These are phyloP conservation scores for Orbilia brochopaga DNA, from an alignment of 2,329 filamentous ascomycete genomes.

Conservation along the genomic window DNA sequence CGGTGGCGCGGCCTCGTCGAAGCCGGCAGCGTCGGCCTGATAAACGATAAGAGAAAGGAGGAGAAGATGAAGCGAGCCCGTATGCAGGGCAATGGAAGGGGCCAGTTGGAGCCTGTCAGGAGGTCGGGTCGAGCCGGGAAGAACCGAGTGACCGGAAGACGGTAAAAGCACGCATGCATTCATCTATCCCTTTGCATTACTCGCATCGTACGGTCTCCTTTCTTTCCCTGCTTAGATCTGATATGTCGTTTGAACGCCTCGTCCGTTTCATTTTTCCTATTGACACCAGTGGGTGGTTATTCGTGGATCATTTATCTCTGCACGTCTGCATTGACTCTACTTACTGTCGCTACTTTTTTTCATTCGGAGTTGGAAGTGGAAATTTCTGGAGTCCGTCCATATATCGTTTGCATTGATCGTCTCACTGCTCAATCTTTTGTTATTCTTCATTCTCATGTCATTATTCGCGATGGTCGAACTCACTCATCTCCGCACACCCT, in stretches of 20 bases:
- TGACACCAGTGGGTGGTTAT: constrained; percentile 3
- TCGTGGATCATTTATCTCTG: constrained; percentile 17
- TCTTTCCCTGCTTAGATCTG: neutral
- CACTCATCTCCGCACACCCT: neutral
- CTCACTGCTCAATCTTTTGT: constrained; percentile 7
- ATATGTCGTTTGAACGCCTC: neutral
- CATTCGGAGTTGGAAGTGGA: constrained; percentile 42
- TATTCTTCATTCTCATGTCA: constrained; percentile 16
- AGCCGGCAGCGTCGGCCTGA: constrained; percentile 42
- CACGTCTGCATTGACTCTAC: constrained; percentile 19
- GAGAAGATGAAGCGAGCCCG: constrained; percentile 47
- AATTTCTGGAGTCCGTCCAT: constrained; percentile 35
- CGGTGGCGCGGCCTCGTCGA: constrained; percentile 70
- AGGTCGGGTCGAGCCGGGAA: constrained; percentile 32
- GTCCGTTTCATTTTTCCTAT: neutral
- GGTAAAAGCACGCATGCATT: constrained; percentile 13
- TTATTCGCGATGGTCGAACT: neutral
- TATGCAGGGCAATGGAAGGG: constrained; percentile 48
- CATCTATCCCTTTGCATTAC: neutral
- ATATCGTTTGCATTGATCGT: constrained; percentile 22
- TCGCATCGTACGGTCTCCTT: neutral
- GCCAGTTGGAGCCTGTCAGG: constrained; percentile 36
- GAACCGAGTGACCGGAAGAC: constrained; percentile 30
- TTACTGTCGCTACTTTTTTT: constrained; percentile 1
- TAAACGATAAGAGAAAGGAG: constrained; percentile 46